Evolutionary conservation across 1,139 yeast species (phyloP).

Genomic region (Suhomyces chickasaworum): DNA sequence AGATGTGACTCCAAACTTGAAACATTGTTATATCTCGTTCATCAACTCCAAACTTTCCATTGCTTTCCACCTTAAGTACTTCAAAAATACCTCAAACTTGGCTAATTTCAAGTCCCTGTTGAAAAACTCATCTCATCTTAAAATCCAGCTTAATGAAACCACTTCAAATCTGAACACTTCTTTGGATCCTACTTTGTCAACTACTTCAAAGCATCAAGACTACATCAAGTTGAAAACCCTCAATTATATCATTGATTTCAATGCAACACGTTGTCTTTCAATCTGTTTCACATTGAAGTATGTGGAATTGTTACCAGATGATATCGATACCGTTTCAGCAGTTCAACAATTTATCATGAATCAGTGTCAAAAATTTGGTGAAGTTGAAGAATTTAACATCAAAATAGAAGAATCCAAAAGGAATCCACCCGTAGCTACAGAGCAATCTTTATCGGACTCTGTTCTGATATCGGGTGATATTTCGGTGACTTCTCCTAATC

Average conservation of each 20-base stretch:
- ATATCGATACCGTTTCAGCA: slow-evolving; percentile 5
- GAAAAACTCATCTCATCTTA: slow-evolving; percentile 33
- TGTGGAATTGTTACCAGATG: slow-evolving; percentile 3
- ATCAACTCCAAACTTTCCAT: slow-evolving; percentile 39
- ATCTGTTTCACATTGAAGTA: slow-evolving; percentile 21
- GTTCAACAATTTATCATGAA: slow-evolving; percentile 22
- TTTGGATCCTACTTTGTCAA: neutral
- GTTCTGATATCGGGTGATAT: neutral
- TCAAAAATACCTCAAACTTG: slow-evolving; percentile 30
- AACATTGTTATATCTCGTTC: slow-evolving; percentile 44
- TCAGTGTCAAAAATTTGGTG: slow-evolving; percentile 38
- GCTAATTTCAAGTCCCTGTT: slow-evolving; percentile 29
- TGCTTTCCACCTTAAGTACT: slow-evolving; percentile 38
- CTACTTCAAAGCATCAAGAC: slow-evolving; percentile 29
- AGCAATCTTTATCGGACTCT: neutral
- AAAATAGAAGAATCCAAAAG: slow-evolving; percentile 3
- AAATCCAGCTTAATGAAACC: slow-evolving; percentile 35
- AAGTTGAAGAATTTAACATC: slow-evolving; percentile 33
- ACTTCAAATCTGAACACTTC: slow-evolving; percentile 8
- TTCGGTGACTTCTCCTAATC: neutral
- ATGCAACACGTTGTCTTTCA: slow-evolving; percentile 41
- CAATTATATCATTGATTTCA: slow-evolving; percentile 43
- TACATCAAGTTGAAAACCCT: slow-evolving; percentile 45
- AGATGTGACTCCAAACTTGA: slow-evolving; percentile 17
- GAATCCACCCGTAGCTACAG: neutral